Evolutionary conservation across 2,329 filamentous ascomycete genomes (phyloP).

Genomic region (Hymenoscyphus infarciens): DNA sequence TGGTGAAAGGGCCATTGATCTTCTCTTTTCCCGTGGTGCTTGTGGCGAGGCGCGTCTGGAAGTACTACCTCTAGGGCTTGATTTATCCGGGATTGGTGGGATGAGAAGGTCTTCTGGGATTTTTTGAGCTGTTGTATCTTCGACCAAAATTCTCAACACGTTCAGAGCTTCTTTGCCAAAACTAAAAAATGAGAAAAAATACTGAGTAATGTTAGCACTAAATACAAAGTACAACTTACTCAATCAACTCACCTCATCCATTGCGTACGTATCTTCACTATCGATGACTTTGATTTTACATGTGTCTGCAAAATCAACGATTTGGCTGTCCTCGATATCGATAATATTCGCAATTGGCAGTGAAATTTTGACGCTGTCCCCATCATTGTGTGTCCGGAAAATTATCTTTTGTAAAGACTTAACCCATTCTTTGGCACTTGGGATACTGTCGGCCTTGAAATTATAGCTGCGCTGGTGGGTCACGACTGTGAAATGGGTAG

Average conservation of each 20-base stretch:
- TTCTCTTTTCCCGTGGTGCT: slow-evolving; percentile 17
- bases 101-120: slow-evolving; percentile 33
- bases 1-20: slow-evolving; percentile 13
- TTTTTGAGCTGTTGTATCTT: slow-evolving; percentile 35
- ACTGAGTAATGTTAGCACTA: slow-evolving; percentile 45
- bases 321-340: slow-evolving; percentile 86
- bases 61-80: slow-evolving; percentile 22
- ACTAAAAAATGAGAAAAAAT: slow-evolving; percentile 95
- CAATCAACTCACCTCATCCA: slow-evolving; percentile 88
- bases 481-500: slow-evolving; percentile 72
- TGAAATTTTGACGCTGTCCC: slow-evolving; percentile 94
- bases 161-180: slow-evolving; percentile 79
- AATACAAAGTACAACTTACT: slow-evolving; percentile 43
- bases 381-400: slow-evolving; percentile 92
- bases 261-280: slow-evolving; percentile 88
- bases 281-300: slow-evolving; percentile 91
- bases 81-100: slow-evolving; percentile 21
- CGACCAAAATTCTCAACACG: slow-evolving; percentile 53
- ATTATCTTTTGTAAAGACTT: slow-evolving; percentile 91
- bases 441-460: slow-evolving; percentile 82
- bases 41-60: slow-evolving; percentile 30
- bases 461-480: slow-evolving; percentile 81
- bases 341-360: slow-evolving; percentile 84
- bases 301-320: slow-evolving; percentile 88
- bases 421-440: slow-evolving; percentile 94